Evolutionary conservation across 2,329 filamentous ascomycete genomes (phyloP), one percentile per base, ranked within the genome.

Genomic region (Capronia coronata): DNA sequence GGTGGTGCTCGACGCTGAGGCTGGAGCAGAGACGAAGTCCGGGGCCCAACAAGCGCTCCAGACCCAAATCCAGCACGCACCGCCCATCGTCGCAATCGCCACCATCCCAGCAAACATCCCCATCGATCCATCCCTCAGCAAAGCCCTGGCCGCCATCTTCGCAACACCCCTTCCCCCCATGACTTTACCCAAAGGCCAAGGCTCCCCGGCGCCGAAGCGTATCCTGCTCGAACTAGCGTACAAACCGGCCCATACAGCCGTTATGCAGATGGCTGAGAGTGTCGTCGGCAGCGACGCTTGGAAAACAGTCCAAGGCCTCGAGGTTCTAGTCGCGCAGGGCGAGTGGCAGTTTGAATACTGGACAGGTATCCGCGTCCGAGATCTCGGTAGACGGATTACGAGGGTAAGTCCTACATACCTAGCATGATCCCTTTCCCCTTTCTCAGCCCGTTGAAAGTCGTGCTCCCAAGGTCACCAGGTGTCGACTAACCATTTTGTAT

Each of bases 141-240:
- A 83, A 59, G 74, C 86, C 1, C 70, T 96, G 13, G 71, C 71
- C 56, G 61, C 66, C 2, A 65, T 82, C 49, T 79, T 83, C 55
- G 63, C 67, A 5, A 6, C 19, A 5, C 34, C 34, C 18, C 14
- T 37, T 3, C 16, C 34, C 18, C 14, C 18, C 34, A 8, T 3
- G 6, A 11, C 14, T 16, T 18, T 19, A 7, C 14, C 14, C 18
- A 40, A 44, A 22, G 51, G 51, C 23, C 51, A 53, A 19, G 34
- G 34, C 34, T 19, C 18, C 11, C 21, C 37, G 8, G 32, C 23
- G 13, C 48, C 49, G 8, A 23, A 43, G 22, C 43, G 52, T 19
- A 49, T 44, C 14, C 69, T 97, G 53, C 71, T 97, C 2, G 93
- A 98, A 68, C 95, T 98, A 90, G 91, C 93, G 1, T 98, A 98